These are phyloP conservation scores for Flaveria bidentis DNA, from an alignment of 129 eudicot species.

Conservation along the genomic window DNA sequence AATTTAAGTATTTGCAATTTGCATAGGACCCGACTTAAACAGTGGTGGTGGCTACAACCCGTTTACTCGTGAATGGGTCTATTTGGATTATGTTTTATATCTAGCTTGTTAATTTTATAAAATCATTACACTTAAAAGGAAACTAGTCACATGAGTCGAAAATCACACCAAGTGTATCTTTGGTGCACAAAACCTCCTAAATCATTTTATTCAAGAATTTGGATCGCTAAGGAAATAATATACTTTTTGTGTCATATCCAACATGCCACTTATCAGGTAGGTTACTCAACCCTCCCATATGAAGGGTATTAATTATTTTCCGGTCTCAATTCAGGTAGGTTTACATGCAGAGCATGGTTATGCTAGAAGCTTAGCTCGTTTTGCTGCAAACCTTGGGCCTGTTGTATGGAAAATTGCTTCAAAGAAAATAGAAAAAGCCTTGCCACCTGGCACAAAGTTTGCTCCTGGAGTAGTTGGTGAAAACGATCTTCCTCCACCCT, in stretches of 20 bases:
- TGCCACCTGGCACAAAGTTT: conserved; percentile 73
- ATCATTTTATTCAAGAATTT: background rate
- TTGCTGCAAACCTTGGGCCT: conserved; percentile 89
- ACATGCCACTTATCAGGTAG: background rate
- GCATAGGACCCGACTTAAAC: background rate
- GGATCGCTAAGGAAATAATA: background rate
- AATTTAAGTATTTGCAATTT: background rate
- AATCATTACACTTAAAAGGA: too few relatives aligned
- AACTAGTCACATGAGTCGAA: background rate
- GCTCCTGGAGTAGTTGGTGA: conserved; percentile 87
- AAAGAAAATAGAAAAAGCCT: conserved; percentile 54
- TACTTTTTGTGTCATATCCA: background rate
- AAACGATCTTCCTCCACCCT: conserved; percentile 45
- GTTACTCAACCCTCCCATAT: background rate
- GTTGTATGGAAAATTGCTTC: conserved; percentile 86
- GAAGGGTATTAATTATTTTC: background rate
- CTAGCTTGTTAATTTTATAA: too few relatives aligned
- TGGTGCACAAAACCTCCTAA: background rate
- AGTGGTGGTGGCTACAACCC: background rate
- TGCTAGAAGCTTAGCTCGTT: conserved; percentile 96
- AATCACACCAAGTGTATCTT: background rate
- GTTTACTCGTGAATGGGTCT: background rate
- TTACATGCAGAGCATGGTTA: conserved; percentile 76
- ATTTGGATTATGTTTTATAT: background rate
- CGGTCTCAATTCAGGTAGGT: conserved; percentile 59